Base-by-base conservation (phyloP, 73 alveolate species). In the Paramecium biaurelia region DNA sequence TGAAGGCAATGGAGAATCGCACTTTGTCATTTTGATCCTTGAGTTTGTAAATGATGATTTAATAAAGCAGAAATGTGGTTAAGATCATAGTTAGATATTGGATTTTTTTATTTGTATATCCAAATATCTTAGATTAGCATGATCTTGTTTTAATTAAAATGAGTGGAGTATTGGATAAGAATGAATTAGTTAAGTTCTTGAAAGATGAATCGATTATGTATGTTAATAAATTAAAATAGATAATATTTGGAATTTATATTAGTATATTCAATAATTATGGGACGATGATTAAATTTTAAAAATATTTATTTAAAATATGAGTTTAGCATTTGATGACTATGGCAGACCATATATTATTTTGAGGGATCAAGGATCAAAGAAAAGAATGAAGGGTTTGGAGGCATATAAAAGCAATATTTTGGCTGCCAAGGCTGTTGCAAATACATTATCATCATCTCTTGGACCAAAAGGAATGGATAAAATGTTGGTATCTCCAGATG, bases 401-500 rank as follows among this genome's bases (percentile, higher is more conserved):
- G 99, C 99, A 41, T 97, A 97, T 87, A 95, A 95, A 94, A 95
- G 59, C 79, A 95, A 95, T 90, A 95, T 95, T 57, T 89, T 85
- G 42, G 98, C 98, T 28, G 96, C 97, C 63, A 93, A 86, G 85
- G 94, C 97, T 45, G 90, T 95, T 57, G 94, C 98, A 9, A 93
- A 86, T 92, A 85, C 96, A 24, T 92, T 98, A 87, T 95, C 98
- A 84, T 94, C 99, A 89, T 98, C 99, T 67, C 96, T 98, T 93
- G 99, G 99, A 6, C 99, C 99, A 47, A 97, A 96, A 92, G 99
- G 99, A 56, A 98, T 98, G 99, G 99, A 98, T 94, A 98, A 98
- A 95, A 98, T 98, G 99, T 95, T 98, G 32, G 97, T 97, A 70
- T 92, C 97, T 92, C 97, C 98, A 32, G 99, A 96, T 92, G 99